Conservation (phyloP, 164 flowering plant species). For the Nymphaea thermarum region DNA sequence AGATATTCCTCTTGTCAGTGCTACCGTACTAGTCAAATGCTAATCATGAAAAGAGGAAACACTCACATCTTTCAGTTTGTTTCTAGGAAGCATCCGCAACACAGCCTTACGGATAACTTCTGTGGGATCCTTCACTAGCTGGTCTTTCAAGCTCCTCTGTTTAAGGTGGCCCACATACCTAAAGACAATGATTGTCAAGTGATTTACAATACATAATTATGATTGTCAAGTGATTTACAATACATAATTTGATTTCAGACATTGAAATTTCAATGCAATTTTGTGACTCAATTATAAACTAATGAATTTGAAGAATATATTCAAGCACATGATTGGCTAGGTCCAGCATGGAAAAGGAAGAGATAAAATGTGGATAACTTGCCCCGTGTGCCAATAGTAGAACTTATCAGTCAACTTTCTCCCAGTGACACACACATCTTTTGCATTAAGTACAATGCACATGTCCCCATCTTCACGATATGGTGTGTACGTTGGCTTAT, state of each 20-base stretch:
- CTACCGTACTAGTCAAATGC: too few relatives aligned
- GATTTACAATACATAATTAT: too few relatives aligned
- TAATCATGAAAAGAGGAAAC: neutral
- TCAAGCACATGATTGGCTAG: too few relatives aligned
- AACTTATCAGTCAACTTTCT: conserved; percentile 73
- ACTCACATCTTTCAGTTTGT: conserved; percentile 91
- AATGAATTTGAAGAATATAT: neutral
- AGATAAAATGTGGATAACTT: conserved; percentile 18
- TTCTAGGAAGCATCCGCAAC: conserved; percentile 89
- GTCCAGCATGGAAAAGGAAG: neutral
- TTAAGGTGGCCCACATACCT: conserved; percentile 88
- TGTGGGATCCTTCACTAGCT: conserved; percentile 86
- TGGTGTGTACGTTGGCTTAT: conserved; percentile 85
- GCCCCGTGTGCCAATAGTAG: conserved; percentile 92
- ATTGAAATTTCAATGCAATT: too few relatives aligned
- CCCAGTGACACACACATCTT: conserved; percentile 77
- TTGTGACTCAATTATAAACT: neutral
- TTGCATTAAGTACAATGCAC: conserved; percentile 90
- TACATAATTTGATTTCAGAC: too few relatives aligned
- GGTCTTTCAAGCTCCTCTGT: conserved; percentile 81
- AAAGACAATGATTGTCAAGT: neutral
- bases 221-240: neutral
- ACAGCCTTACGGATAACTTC: conserved; percentile 96
- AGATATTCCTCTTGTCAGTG: too few relatives aligned
- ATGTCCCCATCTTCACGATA: conserved; percentile 91